phyloP scores from a whole-genome alignment of 441 rosid genomes.

The Erodium chrysanthum region DNA sequence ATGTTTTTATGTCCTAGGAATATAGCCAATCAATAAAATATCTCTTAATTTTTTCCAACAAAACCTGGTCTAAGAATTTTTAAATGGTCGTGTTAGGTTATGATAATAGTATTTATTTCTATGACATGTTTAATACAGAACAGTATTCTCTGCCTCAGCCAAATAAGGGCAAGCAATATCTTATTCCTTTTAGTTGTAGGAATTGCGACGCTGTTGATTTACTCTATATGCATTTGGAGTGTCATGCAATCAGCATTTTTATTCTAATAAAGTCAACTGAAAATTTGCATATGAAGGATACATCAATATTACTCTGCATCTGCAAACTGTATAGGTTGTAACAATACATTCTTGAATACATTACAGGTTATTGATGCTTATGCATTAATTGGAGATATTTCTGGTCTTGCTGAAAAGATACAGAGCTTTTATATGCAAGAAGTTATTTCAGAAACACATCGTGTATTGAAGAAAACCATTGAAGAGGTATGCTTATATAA shows the following conservation, averaged over 20 bases:
- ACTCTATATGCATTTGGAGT: conserved; percentile 1
- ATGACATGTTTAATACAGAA: not conserved
- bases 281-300: conserved; percentile 6
- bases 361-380: conserved; percentile 90
- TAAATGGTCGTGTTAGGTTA: not conserved
- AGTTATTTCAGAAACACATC: conserved; percentile 83
- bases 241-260: conserved; percentile 11
- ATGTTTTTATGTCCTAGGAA: not conserved
- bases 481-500: conserved; percentile 52
- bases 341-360: conserved; percentile 18
- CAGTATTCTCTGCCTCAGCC: not conserved
- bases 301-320: not conserved
- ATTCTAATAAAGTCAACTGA: conserved; percentile 12
- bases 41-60: not conserved
- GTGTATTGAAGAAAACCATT: conserved; percentile 51
- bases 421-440: conserved; percentile 98
- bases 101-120: not conserved
- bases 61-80: not conserved
- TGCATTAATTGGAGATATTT: conserved; percentile 90
- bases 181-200: conserved; percentile 1
- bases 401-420: conserved; percentile 97
- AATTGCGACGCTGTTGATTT: not conserved
- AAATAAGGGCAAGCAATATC: not conserved
- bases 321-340: conserved; percentile 11
- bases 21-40: not conserved